These are phyloP conservation scores for Metarhizium rileyi DNA, from an alignment of 2,329 filamentous ascomycete species.

Conservation along the genomic window DNA sequence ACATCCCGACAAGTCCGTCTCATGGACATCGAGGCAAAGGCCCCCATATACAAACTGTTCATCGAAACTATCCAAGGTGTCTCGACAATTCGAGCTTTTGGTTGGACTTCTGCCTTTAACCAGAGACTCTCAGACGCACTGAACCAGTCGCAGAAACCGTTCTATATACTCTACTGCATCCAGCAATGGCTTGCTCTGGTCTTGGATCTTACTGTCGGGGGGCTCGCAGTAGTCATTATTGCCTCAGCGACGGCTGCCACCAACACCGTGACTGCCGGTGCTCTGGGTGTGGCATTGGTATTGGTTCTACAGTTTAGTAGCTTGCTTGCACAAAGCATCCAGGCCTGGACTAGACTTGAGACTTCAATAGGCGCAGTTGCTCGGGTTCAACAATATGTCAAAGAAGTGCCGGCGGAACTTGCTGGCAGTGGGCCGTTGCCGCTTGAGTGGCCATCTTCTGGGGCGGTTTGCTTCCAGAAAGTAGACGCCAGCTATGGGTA, in stretches of 20 bases:
- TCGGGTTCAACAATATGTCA: background rate
- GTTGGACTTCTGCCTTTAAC: conserved; percentile 16
- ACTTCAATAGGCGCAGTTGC: conserved; percentile 1
- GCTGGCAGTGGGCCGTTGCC: background rate
- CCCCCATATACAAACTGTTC: conserved; percentile 19
- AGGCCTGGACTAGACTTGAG: background rate
- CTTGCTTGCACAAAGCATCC: background rate
- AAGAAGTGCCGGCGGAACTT: background rate
- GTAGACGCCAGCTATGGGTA: background rate
- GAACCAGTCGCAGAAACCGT: conserved; percentile 21
- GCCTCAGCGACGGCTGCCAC: conserved; percentile 28
- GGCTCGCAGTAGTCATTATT: conserved; percentile 35
- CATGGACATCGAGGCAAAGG: conserved; percentile 21
- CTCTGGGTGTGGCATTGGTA: conserved; percentile 1
- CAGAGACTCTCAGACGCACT: conserved; percentile 18
- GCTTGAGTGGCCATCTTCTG: background rate
- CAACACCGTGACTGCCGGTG: conserved; percentile 17
- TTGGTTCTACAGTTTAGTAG: background rate
- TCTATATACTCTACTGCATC: conserved; percentile 35
- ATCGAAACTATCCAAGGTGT: conserved; percentile 17
- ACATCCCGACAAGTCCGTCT: conserved; percentile 23
- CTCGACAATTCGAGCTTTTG: conserved; percentile 24
- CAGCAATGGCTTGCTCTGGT: conserved; percentile 40
- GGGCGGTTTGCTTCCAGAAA: background rate
- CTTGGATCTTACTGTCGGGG: conserved; percentile 35